A percentile compares a stretch with the other conserved stretches of the same genome.
Evolutionary conservation across 164 flowering plant species (phyloP).

Genomic region (Dillenia suffruticosa): DNA sequence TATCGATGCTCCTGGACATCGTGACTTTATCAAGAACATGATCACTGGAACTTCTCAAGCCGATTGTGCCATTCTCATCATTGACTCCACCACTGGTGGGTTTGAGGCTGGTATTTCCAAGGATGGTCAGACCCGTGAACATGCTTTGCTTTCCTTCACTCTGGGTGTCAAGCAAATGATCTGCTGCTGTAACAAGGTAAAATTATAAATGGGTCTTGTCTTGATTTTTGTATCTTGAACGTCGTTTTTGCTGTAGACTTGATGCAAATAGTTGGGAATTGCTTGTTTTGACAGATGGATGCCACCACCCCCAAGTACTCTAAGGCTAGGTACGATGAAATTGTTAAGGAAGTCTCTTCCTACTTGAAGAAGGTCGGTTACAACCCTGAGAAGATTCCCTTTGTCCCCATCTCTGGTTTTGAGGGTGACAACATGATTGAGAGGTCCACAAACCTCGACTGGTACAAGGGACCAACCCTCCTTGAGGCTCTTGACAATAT

Average conservation of each 20-base stretch:
- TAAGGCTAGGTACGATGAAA: slow-evolving; percentile 43
- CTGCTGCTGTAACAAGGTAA: slow-evolving; percentile 23
- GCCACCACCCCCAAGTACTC: slow-evolving; percentile 46
- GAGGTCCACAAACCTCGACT: slow-evolving; percentile 38
- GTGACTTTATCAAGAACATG: slow-evolving; percentile 22
- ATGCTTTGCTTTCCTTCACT: slow-evolving; percentile 25
- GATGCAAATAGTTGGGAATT: not conserved
- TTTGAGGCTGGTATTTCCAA: slow-evolving; percentile 25
- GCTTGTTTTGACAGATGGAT: slow-evolving; percentile 28
- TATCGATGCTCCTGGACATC: slow-evolving; percentile 28
- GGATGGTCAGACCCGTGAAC: slow-evolving; percentile 29
- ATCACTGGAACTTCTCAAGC: slow-evolving; percentile 27
- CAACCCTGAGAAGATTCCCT: slow-evolving; percentile 31
- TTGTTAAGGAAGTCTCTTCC: slow-evolving; percentile 45
- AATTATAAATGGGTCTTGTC: not conserved
- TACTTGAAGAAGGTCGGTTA: slow-evolving; percentile 40
- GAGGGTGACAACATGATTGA: slow-evolving; percentile 34
- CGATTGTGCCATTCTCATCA: slow-evolving; percentile 24
- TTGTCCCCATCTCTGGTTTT: slow-evolving; percentile 29
- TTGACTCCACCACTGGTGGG: slow-evolving; percentile 26
- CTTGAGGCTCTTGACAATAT: slow-evolving; percentile 39
- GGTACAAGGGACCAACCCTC: slow-evolving; percentile 50
- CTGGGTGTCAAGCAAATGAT: slow-evolving; percentile 29
- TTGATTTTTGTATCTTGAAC: not conserved
- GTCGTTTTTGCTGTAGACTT: not conserved